These are phyloP conservation scores for Ophiognomonia clavigignenti-juglandacearum DNA, from an alignment of 2,329 filamentous ascomycete species.

Conservation along the genomic window DNA sequence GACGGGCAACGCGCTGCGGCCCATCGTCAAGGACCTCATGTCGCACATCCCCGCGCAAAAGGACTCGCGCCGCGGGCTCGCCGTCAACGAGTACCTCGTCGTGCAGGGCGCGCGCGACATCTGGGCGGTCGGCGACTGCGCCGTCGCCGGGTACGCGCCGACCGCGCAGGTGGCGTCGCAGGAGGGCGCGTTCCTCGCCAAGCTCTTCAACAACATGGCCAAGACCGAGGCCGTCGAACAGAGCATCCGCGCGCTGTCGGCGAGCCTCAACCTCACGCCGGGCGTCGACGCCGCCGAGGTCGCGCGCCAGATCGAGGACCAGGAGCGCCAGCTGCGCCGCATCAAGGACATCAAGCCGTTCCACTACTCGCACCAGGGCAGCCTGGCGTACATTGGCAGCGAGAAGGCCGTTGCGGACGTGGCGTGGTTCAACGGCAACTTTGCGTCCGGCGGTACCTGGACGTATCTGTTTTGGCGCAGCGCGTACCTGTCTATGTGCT, in stretches of 20 bases:
- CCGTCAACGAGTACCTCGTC: slow-evolving; percentile 97
- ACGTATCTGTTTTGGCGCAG: slow-evolving; percentile 99
- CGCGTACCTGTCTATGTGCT: slow-evolving; percentile 99
- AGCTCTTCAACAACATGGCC: slow-evolving; percentile 98
- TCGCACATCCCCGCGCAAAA: slow-evolving; percentile 88
- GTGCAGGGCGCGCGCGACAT: slow-evolving; percentile 96
- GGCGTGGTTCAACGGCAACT: slow-evolving; percentile 93
- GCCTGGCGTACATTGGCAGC: slow-evolving; percentile 94
- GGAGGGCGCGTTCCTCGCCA: slow-evolving; percentile 90
- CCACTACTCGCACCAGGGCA: slow-evolving; percentile 97
- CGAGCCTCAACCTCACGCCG: slow-evolving; percentile 54
- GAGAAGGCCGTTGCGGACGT: slow-evolving; percentile 96
- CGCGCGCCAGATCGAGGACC: slow-evolving; percentile 71
- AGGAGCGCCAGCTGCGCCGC: slow-evolving; percentile 81
- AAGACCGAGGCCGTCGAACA: slow-evolving; percentile 81
- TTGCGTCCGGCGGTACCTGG: slow-evolving; percentile 86
- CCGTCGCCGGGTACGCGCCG: slow-evolving; percentile 93
- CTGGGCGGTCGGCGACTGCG: slow-evolving; percentile 97
- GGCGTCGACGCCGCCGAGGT: slow-evolving; percentile 65
- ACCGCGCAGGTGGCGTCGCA: slow-evolving; percentile 95
- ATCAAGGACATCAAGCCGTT: slow-evolving; percentile 96
- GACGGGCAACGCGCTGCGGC: slow-evolving; percentile 90
- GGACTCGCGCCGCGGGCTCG: slow-evolving; percentile 88
- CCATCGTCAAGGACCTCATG: slow-evolving; percentile 88
- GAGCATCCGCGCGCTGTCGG: slow-evolving; percentile 66